Base-by-base conservation (phyloP, 768 basidiomycete genomes). In the Russula sp. region DNA sequence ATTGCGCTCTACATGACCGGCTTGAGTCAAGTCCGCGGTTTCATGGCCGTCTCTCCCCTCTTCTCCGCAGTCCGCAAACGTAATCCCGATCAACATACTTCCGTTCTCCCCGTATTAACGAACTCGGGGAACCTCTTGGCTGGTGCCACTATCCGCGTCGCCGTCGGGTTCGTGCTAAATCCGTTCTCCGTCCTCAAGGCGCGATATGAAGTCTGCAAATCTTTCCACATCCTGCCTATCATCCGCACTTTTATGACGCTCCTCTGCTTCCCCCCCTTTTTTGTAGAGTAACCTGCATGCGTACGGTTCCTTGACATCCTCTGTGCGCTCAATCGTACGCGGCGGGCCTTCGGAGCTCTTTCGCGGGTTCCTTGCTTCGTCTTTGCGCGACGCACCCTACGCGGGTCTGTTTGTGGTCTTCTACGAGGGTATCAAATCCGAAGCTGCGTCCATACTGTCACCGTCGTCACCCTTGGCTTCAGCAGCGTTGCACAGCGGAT, bases 331-430 rank as follows among this genome's bases (percentile, higher is more conserved):
- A 9, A 80, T 92, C 42, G 73, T 78, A 2, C 85, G 83, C n/a
- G 79, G 80, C 70, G 93, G 94, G 2, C 84, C 90, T 4, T 82
- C 84, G 27, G 93, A 92, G 66, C 77, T 95, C 34, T 84, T 94
- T 70, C 87, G 91, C 52, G 95, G 95, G 0, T 88, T 94, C 70
- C 69, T 88, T 27, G 91, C 94, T 1, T 92, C 93, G 1, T 89
- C 94, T 1, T 78, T 94, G n/a, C 83, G 95, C 52, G 95, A 98
- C 73, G 95, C 94, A 13, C 95, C 95, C 0, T 94, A 95, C 69
- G 93, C 95, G 1, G 95, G 94, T 3, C 74, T 97, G 6, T 98
- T 94, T 69, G 78, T 96, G 40, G 82, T 93, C 2, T 84, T 88
- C 63, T 98, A 98, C 70, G 94, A 98, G 74, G 83, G 84, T 50